Evolutionary conservation across 2,329 filamentous ascomycete genomes (phyloP), one percentile per base, ranked within the genome.

Genomic region (Pseudonectria foliicola): DNA sequence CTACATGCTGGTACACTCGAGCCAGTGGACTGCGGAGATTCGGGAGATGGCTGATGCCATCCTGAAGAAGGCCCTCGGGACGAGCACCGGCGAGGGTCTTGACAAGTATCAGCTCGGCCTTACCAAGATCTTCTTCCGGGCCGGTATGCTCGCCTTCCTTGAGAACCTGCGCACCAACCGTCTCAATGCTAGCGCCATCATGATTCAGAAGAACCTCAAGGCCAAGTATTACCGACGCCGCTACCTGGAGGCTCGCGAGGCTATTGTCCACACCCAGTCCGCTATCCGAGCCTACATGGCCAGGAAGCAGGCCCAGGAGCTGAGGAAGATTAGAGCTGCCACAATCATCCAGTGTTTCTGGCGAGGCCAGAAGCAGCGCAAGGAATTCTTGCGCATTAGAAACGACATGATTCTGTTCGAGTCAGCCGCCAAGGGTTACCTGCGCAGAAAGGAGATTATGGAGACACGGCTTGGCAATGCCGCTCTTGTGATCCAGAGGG

Each of bases 71-170:
- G 92, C 89, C 1, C 72, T 98, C 21, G 90, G 86, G 37, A 80
- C 84, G 42, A 80, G 78, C 48, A 85, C 73, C 28, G 78, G 77
- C 40, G 77, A 82, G 49, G 82, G 82, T 31, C 65, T 81, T 35
- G 92, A 96, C 67, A 98, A 95, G 64, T 98, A 96, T 58, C 92
- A 98, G 65, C 77, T 98, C 45, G 92, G 92, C 66, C 71, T 96
- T 47, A 96, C 90, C 34, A 98, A 98, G 69, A 95, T 98, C 57
- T 98, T 98, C 69, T 98, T 98, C 79, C 84, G 92, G 41, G 92
- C 92, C 37, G 92, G 92, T 62, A 98, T 98, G 92, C 80, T 98
- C 51, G 92, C 92, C 6, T 95, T 95, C 67, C 70, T 98, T 33
- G 92, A 98, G 65, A 95, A 95, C 49, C 72, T 95, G 46, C 80